phyloP scores from a whole-genome alignment of 805 yeast genomes.

The Metschnikowia kofuensis region DNA sequence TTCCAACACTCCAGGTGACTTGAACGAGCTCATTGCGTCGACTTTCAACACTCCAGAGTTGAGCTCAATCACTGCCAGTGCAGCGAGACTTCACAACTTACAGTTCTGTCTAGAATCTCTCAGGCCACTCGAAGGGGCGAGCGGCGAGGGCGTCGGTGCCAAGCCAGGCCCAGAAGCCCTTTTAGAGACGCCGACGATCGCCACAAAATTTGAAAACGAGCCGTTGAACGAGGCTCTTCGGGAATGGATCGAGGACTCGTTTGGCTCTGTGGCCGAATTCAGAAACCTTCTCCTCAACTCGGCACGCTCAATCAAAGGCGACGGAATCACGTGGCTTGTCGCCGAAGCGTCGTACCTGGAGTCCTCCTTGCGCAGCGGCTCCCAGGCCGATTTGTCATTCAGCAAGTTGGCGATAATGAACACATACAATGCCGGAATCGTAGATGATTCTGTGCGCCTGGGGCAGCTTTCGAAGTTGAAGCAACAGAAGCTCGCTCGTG shows the following conservation, averaged over 20 bases:
- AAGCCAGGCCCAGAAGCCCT: conserved; percentile 30
- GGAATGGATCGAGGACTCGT: conserved; percentile 54
- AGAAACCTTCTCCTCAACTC: conserved; percentile 66
- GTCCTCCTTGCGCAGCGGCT: conserved; percentile 20
- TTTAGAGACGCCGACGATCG: conserved; percentile 43
- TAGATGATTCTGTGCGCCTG: conserved; percentile 57
- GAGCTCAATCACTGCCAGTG: conserved; percentile 41
- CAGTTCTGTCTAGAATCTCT: conserved; percentile 49
- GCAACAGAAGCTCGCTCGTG: conserved; percentile 31
- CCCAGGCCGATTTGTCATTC: conserved; percentile 18
- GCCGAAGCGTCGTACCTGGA: conserved; percentile 48
- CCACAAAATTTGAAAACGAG: conserved; percentile 28
- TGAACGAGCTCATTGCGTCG: conserved; percentile 34
- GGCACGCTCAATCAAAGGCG: conserved; percentile 74
- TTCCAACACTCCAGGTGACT: conserved; percentile 25
- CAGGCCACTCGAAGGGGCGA: conserved; percentile 19
- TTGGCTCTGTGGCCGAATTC: conserved; percentile 78
- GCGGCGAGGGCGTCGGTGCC: conserved; percentile 4
- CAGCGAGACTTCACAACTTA: conserved; percentile 47
- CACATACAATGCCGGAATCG: conserved; percentile 89
- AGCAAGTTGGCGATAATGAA: conserved; percentile 65
- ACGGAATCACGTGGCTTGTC: conserved; percentile 88
- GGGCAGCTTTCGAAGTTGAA: conserved; percentile 48
- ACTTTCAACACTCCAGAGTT: conserved; percentile 47
- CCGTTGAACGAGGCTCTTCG: conserved; percentile 36